These are phyloP conservation scores for Aspergillus candidus DNA, from an alignment of 2,329 filamentous ascomycete species.

Conservation along the genomic window DNA sequence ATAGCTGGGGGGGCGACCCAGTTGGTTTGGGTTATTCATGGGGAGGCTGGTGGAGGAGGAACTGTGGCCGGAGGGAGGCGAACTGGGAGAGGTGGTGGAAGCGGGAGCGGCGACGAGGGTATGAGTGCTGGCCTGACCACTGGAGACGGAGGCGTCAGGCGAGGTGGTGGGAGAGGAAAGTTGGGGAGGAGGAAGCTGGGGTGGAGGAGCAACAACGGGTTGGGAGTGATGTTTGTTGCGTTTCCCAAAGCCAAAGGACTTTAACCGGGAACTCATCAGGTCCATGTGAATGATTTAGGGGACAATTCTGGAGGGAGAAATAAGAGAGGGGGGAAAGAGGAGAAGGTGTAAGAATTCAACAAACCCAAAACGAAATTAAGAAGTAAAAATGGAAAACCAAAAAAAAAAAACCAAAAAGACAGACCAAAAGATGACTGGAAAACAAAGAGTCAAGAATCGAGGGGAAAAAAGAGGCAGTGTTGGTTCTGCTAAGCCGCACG, in stretches of 20 bases:
- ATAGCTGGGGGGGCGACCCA: slow-evolving; percentile 60
- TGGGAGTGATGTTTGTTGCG: slow-evolving; percentile 43
- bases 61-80: slow-evolving; percentile 36
- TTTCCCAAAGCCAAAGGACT: slow-evolving; percentile 46
- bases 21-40: slow-evolving; percentile 51
- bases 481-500: too few species aligned
- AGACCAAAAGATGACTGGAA: too few species aligned
- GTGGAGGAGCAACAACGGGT: slow-evolving; percentile 24
- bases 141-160: slow-evolving; percentile 18
- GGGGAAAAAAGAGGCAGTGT: too few species aligned
- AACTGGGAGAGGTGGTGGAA: slow-evolving; percentile 28
- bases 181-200: slow-evolving; percentile 9
- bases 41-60: slow-evolving; percentile 47
- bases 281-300: slow-evolving; percentile 27
- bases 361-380: slow-evolving; percentile 2
- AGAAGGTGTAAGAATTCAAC: not conserved
- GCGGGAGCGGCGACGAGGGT: slow-evolving; percentile 30
- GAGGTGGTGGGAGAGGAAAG: too few species aligned
- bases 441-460: too few species aligned
- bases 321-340: slow-evolving; percentile 4
- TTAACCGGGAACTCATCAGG: slow-evolving; percentile 48
- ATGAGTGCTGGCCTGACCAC: slow-evolving; percentile 13
- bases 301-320: not conserved
- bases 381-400: slow-evolving; percentile 1
- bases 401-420: too few species aligned